Conservation (phyloP, 768 basidiomycete species). For the Lentinus brumalis region DNA sequence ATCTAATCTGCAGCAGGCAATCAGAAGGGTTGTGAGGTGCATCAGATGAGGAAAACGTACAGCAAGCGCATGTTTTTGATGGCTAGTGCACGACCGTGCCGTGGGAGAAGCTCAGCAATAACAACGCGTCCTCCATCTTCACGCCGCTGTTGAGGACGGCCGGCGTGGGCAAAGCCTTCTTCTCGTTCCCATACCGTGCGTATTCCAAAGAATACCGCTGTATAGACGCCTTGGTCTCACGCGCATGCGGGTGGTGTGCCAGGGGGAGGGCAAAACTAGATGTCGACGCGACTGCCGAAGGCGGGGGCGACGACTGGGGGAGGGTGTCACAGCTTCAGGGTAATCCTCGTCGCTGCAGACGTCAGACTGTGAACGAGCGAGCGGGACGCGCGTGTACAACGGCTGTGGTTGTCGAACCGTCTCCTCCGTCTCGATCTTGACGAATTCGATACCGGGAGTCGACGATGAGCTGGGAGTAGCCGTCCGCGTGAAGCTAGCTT, state of each 20-base stretch:
- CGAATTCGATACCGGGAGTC: conserved; percentile 17
- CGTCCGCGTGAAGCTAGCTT: conserved; percentile 24
- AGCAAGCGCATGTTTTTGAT: conserved; percentile 9
- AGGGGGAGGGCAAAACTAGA: conserved; percentile 25
- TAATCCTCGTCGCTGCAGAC: conserved; percentile 61
- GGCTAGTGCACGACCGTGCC: conserved; percentile 43
- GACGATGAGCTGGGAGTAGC: conserved; percentile 23
- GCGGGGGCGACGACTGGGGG: conserved; percentile 53
- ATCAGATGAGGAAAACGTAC: neutral
- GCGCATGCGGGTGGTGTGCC: conserved; percentile 16
- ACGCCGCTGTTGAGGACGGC: conserved; percentile 46
- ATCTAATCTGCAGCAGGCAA: conserved; percentile 3
- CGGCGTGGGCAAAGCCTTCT: neutral
- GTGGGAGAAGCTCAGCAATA: conserved; percentile 75
- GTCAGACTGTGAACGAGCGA: conserved; percentile 43
- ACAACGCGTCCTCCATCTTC: conserved; percentile 71
- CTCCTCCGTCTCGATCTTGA: conserved; percentile 24
- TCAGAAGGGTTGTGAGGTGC: neutral
- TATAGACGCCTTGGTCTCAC: conserved; percentile 25
- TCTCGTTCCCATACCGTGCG: conserved; percentile 52
- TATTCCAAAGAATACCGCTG: conserved; percentile 43
- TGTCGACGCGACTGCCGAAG: conserved; percentile 30
- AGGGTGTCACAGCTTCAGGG: conserved; percentile 74
- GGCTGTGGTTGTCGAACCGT: conserved; percentile 9
- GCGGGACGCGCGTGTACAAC: conserved; percentile 15